Evolutionary conservation across 495 filamentous ascomycete species (phyloP).

Genomic region (Podospora fimiseda): DNA sequence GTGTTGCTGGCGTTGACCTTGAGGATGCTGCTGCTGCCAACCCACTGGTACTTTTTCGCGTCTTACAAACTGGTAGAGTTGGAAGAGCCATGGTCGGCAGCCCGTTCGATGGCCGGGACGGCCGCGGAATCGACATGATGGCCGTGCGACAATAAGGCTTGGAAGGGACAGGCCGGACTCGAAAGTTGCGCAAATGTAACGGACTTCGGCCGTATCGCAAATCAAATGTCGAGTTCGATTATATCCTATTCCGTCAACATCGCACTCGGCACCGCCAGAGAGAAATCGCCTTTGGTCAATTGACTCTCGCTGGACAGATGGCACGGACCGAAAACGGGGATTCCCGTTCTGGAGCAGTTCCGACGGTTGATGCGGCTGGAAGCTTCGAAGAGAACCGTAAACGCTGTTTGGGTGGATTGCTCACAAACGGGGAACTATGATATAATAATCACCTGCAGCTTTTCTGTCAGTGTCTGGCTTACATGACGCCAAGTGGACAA

Average conservation of each 20-base stretch:
- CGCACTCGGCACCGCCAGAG: background rate
- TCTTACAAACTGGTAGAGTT: constrained; percentile 63
- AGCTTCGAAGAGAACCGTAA: background rate
- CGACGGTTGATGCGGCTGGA: background rate
- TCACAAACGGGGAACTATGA: background rate
- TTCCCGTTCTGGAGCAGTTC: background rate
- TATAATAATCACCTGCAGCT: background rate
- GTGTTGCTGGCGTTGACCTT: constrained; percentile 40
- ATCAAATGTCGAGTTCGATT: background rate
- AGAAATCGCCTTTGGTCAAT: background rate
- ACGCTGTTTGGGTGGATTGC: background rate
- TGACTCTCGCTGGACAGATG: background rate
- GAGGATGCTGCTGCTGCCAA: constrained; percentile 42
- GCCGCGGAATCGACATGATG: constrained; percentile 60
- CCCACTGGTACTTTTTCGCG: constrained; percentile 53
- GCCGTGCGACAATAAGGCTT: background rate
- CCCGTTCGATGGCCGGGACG: constrained; percentile 53
- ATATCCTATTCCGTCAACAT: background rate
- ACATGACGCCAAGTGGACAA: background rate
- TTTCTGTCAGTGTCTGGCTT: background rate
- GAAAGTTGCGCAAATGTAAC: background rate
- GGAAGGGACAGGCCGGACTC: background rate
- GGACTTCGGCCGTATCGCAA: constrained; percentile 2
- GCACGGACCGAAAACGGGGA: too few relatives aligned
- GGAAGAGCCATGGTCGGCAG: constrained; percentile 62